Conservation (phyloP, 1,284 basidiomycete species). For the Hortiboletus rubellus region DNA sequence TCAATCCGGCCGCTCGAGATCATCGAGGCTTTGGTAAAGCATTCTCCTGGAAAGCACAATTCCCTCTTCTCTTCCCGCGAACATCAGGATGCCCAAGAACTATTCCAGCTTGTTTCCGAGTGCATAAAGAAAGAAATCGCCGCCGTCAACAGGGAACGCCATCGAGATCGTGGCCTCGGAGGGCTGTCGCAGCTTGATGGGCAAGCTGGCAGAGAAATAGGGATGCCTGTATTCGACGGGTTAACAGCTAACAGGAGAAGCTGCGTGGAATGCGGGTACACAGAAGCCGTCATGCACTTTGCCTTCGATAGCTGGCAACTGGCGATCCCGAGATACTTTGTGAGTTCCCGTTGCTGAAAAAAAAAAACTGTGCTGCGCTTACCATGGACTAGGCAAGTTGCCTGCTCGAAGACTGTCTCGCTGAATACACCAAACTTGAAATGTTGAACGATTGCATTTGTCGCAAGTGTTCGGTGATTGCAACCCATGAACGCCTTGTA, state of each 20-base stretch:
- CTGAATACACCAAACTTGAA: conserved; percentile 82
- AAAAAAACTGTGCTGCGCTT: conserved; percentile 2
- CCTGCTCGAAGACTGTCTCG: conserved; percentile 69
- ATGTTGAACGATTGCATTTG: conserved; percentile 82
- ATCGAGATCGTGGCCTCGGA: conserved; percentile 67
- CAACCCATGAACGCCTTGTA: conserved; percentile 61
- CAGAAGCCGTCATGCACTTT: conserved; percentile 87
- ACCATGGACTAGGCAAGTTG: conserved; percentile 48
- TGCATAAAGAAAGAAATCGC: conserved; percentile 79
- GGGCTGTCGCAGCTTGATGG: conserved; percentile 41
- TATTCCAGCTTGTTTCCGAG: conserved; percentile 90
- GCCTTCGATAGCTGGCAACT: conserved; percentile 82
- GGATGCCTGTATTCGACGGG: conserved; percentile 75
- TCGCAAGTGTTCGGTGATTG: conserved; percentile 75
- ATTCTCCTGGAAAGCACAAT: conserved; percentile 55
- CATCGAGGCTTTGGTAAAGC: conserved; percentile 64
- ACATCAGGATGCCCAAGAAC: conserved; percentile 94
- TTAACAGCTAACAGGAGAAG: conserved; percentile 81
- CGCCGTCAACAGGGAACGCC: conserved; percentile 63
- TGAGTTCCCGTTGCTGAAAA: conserved; percentile 32
- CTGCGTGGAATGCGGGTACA: conserved; percentile 82
- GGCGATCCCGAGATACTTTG: conserved; percentile 62
- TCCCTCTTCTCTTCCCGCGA: conserved; percentile 81
- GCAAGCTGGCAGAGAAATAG: conserved; percentile 44
- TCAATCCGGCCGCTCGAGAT: conserved; percentile 72